Conservation (phyloP, 306 rosid genomes). For the Acacia acuminata region DNA sequence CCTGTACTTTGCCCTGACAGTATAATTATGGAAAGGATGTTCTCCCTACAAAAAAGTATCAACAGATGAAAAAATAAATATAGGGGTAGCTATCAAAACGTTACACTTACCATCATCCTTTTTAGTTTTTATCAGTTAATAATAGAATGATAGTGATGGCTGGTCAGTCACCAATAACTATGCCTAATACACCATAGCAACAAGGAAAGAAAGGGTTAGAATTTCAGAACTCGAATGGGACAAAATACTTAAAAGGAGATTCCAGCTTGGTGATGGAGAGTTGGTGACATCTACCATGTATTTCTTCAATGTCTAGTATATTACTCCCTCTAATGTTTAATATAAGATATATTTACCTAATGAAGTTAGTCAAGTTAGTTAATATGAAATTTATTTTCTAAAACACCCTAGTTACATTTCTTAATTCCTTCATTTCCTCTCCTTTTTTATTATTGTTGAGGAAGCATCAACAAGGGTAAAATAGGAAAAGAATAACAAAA, state of each 20-base stretch:
- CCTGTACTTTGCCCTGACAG: conserved; percentile 80
- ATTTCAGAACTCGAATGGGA: background rate
- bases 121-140: conserved; percentile 3
- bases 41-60: conserved; percentile 68
- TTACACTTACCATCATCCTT: background rate
- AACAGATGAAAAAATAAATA: conserved; percentile 24
- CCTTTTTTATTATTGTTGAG: too few relatives aligned
- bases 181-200: background rate
- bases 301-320: too few relatives aligned
- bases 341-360: too few relatives aligned
- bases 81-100: background rate
- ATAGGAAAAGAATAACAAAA: too few relatives aligned
- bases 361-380: too few relatives aligned
- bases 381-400: too few relatives aligned
- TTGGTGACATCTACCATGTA: too few relatives aligned
- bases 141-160: background rate
- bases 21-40: conserved; percentile 93
- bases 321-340: too few relatives aligned
- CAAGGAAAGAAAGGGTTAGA: conserved; percentile 6
- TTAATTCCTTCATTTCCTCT: too few relatives aligned
- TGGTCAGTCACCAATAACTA: conserved; percentile 3
- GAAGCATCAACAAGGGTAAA: too few relatives aligned
- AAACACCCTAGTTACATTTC: too few relatives aligned
- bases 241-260: background rate
- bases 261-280: conserved; percentile 9